Percentiles rank a stretch among this genome's conserved stretches.
Evolutionary conservation across 208 protist genomes (phyloP).

Genomic region (Zelonia costaricensis): DNA sequence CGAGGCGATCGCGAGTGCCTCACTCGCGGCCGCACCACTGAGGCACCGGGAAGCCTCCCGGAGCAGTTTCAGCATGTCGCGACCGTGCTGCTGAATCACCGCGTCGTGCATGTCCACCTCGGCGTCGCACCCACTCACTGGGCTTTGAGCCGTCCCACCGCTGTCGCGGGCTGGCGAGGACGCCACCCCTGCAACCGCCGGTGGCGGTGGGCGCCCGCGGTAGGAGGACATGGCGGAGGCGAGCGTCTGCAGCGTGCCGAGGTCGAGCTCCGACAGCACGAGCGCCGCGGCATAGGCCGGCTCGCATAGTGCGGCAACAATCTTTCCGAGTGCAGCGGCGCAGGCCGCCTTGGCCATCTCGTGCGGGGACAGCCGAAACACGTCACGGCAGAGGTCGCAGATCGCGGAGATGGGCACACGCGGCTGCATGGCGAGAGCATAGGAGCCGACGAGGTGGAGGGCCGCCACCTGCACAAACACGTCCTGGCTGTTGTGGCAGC

Average conservation of each 20-base stretch:
- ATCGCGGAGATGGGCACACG: constrained; percentile 48
- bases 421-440: constrained; percentile 41
- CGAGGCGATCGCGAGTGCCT: too few species aligned
- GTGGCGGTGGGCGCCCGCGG: neutral
- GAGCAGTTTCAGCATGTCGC: constrained; percentile 35
- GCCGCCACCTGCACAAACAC: constrained; percentile 67
- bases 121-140: too few species aligned
- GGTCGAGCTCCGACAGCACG: constrained; percentile 17
- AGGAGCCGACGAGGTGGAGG: constrained; percentile 65
- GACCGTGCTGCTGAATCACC: constrained; percentile 68
- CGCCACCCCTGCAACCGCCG: neutral
- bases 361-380: constrained; percentile 61
- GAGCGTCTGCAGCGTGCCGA: constrained; percentile 21
- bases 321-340: constrained; percentile 50
- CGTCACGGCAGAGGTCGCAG: constrained; percentile 61
- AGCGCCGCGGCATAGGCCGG: constrained; percentile 7
- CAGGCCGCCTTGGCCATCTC: constrained; percentile 85
- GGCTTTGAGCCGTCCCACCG: neutral
- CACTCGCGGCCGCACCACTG: neutral
- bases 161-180: neutral
- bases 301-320: constrained; percentile 23
- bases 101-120: constrained; percentile 44
- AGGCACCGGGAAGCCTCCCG: neutral
- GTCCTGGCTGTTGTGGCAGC: constrained; percentile 36
- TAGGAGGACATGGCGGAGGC: constrained; percentile 47